Evolutionary conservation across 129 eudicot genomes (phyloP), one percentile per base, ranked within the genome.

Genomic region (Tagetes patula): DNA sequence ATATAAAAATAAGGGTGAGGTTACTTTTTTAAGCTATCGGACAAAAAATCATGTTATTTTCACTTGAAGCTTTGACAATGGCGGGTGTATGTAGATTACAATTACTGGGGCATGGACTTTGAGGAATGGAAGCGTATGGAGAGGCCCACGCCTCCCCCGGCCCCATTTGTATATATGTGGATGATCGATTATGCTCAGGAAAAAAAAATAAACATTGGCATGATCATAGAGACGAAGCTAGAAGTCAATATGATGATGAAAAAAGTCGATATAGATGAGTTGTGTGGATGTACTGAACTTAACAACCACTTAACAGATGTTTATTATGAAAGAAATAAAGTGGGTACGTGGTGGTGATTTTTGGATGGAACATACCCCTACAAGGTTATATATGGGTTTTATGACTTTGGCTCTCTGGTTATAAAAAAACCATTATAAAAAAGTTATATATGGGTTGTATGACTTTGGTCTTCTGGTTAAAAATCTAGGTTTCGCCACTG

Each of bases 11-110:
- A 20, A 20, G 27, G 27, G 27, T 20, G 27, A 20, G 27, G 27
- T 20, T 20, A 20, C 27, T 20, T 20, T 20, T 20, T 20, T 20
- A 20, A 20, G 27, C 27, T 20, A 20, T 20, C 27, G 27, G 27
- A 20, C 27, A 20, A 20, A 20, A 20, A 20, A 60, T 71, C 36
- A 69, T 81, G 84, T 81, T 74, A 8, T 5, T 81, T 81, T 81
- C 84, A 54, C 10, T 63, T 6, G 84, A 81, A 75, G 85, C 85
- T 65, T 54, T 81, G 49, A 82, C 85, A 37, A 81, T 71, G 82
- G 71, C 75, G 11, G 82, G 85, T 6, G 48, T 20, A 20, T 20
- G 27, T 42, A 41, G 75, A 75, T 45, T 70, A 70, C 65, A 20
- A 49, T 13, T 69, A 81, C 1, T 81, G 66, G 74, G 77, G 68